Base-by-base conservation (phyloP, 495 filamentous ascomycete genomes). In the Pyronema domesticum region DNA sequence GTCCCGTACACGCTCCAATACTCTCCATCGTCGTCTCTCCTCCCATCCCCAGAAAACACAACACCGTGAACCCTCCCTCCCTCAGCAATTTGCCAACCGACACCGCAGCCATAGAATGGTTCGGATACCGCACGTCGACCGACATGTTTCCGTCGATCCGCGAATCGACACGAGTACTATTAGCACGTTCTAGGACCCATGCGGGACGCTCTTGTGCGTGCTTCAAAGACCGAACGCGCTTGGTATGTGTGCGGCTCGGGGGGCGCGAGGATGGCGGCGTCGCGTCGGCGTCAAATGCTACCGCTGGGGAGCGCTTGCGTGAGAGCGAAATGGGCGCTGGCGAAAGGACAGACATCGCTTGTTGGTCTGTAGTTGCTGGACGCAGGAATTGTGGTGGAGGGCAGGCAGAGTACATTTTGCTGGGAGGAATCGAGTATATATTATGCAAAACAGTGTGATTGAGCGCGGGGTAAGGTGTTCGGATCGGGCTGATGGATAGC, bases 201-300 rank as follows among this genome's bases (percentile, higher is more conserved):
- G 40, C 35, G 1, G 62, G 62, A 13, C 61, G 54, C 35, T 65
- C 62, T 7, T 42, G 43, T 8, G 37, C 56, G 60, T 23, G 13
- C 23, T 47, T 47, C n/a, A 19, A 23, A 6, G 55, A 59, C 13
- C 61, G 58, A n/a, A 55, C 50, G 37, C 62, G 58, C 6, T 60
- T 60, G 18, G 55, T 64, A 46, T 64, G 62, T 8, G 62, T 35
- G 14, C 61, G 57, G 14, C 53, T 55, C 13, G 62, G 62, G 11
- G 62, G 61, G 0, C 57, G 54, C 19, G 62, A 63, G 13, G 62
- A 62, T 9, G 61, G 60, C 3, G 60, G 60, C 6, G 60, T 62
- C 30, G 55, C 60, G 18, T 63, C 60, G 3, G 53, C 56, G 48
- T 19, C 10, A n/a, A 64, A 64, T 9, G 60, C 60, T 23, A 59